phyloP scores from a whole-genome alignment of 2,329 filamentous ascomycete species.

The Neofusicoccum umdonicola region DNA sequence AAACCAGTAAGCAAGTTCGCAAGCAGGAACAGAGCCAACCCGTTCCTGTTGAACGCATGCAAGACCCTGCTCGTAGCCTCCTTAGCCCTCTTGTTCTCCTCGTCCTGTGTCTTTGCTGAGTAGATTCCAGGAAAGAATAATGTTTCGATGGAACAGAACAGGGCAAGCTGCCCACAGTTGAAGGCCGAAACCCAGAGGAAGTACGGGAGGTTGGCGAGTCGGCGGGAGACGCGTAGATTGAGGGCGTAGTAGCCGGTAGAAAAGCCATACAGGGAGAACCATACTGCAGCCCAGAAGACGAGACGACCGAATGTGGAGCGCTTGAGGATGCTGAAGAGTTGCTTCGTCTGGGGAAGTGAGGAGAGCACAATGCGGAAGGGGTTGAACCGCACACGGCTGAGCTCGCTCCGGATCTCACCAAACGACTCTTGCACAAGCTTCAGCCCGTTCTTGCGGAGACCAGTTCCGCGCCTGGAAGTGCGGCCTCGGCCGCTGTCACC shows the following conservation, averaged over 20 bases:
- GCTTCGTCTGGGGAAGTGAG: slow-evolving; percentile 20
- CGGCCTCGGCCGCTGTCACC: background rate
- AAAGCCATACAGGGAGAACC: slow-evolving; percentile 68
- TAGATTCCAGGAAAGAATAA: slow-evolving; percentile 73
- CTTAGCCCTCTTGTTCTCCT: slow-evolving; percentile 63
- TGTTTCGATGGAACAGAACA: slow-evolving; percentile 76
- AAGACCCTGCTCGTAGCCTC: slow-evolving; percentile 78
- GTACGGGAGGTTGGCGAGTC: slow-evolving; percentile 90
- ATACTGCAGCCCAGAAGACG: slow-evolving; percentile 62
- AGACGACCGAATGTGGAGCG: slow-evolving; percentile 63
- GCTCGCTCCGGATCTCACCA: background rate
- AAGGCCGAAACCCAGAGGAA: slow-evolving; percentile 90
- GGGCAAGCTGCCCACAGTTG: slow-evolving; percentile 77
- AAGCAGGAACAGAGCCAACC: slow-evolving; percentile 77
- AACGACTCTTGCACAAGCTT: slow-evolving; percentile 1
- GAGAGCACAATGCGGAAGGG: background rate
- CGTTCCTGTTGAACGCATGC: slow-evolving; percentile 82
- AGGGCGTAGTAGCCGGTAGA: slow-evolving; percentile 71
- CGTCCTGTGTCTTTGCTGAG: slow-evolving; percentile 51
- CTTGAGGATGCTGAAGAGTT: slow-evolving; percentile 48
- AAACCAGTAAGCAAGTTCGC: slow-evolving; percentile 87
- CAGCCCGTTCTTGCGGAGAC: background rate
- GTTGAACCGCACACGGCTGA: background rate
- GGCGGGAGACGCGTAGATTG: slow-evolving; percentile 75
- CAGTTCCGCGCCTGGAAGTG: background rate